Evolutionary conservation across 2,329 filamentous ascomycete genomes (phyloP).

Genomic region (Cordyceps cateniannulata): DNA sequence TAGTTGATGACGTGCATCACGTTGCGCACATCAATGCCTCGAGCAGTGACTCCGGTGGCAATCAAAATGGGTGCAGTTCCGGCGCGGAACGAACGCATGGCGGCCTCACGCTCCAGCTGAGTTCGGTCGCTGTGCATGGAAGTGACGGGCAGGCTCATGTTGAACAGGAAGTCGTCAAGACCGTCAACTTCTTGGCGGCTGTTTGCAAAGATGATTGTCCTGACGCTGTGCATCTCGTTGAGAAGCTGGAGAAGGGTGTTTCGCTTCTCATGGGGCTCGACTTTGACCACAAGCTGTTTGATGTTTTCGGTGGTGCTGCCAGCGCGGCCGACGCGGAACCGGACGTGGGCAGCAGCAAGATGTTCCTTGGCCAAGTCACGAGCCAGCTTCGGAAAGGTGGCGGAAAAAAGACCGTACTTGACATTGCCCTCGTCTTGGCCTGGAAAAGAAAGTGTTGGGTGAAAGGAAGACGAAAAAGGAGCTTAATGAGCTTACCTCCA

Average conservation of each 20-base stretch:
- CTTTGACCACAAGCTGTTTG: slow-evolving; percentile 65
- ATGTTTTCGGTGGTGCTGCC: slow-evolving; percentile 82
- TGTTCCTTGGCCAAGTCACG: slow-evolving; percentile 72
- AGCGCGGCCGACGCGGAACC: slow-evolving; percentile 79
- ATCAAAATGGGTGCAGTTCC: slow-evolving; percentile 74
- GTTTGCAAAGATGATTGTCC: slow-evolving; percentile 89
- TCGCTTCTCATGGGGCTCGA: slow-evolving; percentile 61
- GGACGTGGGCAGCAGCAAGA: slow-evolving; percentile 66
- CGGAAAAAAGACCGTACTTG: slow-evolving; percentile 80
- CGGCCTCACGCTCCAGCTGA: slow-evolving; percentile 86
- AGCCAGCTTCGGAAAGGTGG: slow-evolving; percentile 79
- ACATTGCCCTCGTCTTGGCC: slow-evolving; percentile 65
- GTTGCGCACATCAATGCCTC: slow-evolving; percentile 82
- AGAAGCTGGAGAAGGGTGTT: slow-evolving; percentile 67
- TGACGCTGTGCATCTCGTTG: slow-evolving; percentile 59
- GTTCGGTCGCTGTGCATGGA: slow-evolving; percentile 86
- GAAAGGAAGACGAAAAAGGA: background rate
- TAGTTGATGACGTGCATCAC: slow-evolving; percentile 92
- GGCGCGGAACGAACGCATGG: slow-evolving; percentile 75
- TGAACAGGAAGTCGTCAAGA: slow-evolving; percentile 82
- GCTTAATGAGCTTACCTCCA: slow-evolving; percentile 58
- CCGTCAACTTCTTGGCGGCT: slow-evolving; percentile 71
- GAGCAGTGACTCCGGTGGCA: slow-evolving; percentile 78
- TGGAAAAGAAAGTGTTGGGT: slow-evolving; percentile 34
- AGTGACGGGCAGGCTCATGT: slow-evolving; percentile 70